These are phyloP conservation scores for Wickerhamiella siamensis DNA, from an alignment of 805 yeast genomes.

Conservation along the genomic window DNA sequence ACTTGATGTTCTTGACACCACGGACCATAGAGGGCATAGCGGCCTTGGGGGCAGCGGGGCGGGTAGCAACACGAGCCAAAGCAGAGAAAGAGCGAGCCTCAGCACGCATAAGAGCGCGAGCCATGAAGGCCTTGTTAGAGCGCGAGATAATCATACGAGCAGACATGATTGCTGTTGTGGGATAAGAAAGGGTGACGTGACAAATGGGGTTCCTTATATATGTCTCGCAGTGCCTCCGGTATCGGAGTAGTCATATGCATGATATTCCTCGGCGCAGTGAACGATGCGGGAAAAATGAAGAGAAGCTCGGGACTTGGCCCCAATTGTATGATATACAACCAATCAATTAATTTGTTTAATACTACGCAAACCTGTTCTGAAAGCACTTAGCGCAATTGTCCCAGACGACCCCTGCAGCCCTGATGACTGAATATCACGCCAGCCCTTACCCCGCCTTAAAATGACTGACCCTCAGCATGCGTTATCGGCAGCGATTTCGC, in stretches of 20 bases:
- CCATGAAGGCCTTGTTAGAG: conserved; percentile 21
- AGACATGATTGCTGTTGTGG: conserved; percentile 13
- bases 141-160: conserved; percentile 20
- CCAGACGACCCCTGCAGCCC: neutral
- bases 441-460: neutral
- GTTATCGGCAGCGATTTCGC: neutral
- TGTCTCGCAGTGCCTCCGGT: neutral
- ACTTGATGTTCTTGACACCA: conserved; percentile 93
- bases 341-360: too few species aligned
- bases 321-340: too few species aligned
- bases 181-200: neutral
- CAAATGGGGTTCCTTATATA: neutral
- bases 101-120: conserved; percentile 37
- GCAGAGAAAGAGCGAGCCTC: conserved; percentile 48
- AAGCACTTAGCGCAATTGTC: neutral
- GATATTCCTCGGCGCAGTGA: too few species aligned
- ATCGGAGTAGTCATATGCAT: conserved; percentile 1
- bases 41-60: conserved; percentile 23
- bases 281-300: too few species aligned
- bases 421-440: neutral
- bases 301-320: too few species aligned
- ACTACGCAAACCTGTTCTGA: too few species aligned
- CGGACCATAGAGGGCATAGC: conserved; percentile 49
- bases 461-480: too few species aligned
- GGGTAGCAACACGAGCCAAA: conserved; percentile 28